Evolutionary conservation across 148 eudicot species (phyloP).

Genomic region (Chenopodium quinoa): DNA sequence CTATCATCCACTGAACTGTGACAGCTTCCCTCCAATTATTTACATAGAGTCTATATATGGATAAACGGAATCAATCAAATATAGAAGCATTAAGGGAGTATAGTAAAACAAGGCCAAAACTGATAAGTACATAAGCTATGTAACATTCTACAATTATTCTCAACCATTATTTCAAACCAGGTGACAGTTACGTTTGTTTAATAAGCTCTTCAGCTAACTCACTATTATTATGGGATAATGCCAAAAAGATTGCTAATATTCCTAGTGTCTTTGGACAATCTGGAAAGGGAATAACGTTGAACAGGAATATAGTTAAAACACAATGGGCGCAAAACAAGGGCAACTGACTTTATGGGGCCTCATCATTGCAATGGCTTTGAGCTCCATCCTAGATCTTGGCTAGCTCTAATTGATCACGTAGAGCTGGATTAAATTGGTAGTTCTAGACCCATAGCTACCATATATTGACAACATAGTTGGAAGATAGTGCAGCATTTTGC

Average conservation of each 20-base stretch:
- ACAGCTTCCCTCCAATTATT: no score
- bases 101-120: background rate
- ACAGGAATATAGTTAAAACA: background rate
- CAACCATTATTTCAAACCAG: background rate
- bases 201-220: background rate
- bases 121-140: background rate
- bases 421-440: background rate
- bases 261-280: background rate
- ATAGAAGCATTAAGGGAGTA: no score
- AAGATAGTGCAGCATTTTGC: no score
- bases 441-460: background rate
- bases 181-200: background rate
- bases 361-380: background rate
- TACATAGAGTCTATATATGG: background rate
- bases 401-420: background rate
- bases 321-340: background rate
- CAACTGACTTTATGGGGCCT: background rate
- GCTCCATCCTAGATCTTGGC: background rate
- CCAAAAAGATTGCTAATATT: background rate
- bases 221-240: background rate
- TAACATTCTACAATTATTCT: background rate
- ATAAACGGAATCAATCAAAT: background rate
- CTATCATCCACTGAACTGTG: background rate
- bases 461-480: background rate
- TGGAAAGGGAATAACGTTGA: background rate